These are phyloP conservation scores for Phytophthora melonis DNA, from an alignment of 352 stramenopile species.

Conservation along the genomic window DNA sequence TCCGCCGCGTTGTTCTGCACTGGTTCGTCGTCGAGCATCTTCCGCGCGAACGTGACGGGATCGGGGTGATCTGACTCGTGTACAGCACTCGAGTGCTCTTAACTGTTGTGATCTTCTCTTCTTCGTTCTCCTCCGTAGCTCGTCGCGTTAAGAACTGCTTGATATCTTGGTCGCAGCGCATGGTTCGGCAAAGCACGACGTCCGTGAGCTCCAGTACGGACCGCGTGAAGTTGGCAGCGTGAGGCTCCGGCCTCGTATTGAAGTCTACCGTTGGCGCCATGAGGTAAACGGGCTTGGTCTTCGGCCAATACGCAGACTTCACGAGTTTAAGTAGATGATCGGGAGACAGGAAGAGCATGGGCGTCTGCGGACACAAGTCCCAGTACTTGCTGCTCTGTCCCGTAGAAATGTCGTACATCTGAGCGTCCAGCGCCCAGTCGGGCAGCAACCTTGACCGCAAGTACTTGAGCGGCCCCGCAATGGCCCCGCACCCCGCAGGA, in stretches of 20 bases:
- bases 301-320: constrained; percentile 34
- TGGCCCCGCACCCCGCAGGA: constrained; percentile 55
- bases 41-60: constrained; percentile 25
- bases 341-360: constrained; percentile 58
- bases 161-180: constrained; percentile 38
- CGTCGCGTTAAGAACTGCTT: constrained; percentile 32
- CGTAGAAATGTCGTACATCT: constrained; percentile 30
- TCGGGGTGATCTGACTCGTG: constrained; percentile 57
- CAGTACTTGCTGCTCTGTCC: constrained; percentile 43
- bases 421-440: constrained; percentile 31
- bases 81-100: constrained; percentile 51
- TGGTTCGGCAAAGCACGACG: constrained; percentile 35
- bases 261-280: constrained; percentile 41
- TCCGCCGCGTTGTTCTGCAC: constrained; percentile 33
- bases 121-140: not conserved
- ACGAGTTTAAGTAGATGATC: constrained; percentile 31
- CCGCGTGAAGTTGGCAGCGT: constrained; percentile 23
- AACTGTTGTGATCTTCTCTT: not conserved
- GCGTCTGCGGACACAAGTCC: constrained; percentile 53
- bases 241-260: not conserved
- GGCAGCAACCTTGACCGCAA: constrained; percentile 43
- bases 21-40: constrained; percentile 10
- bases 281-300: constrained; percentile 55
- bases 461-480: constrained; percentile 45
- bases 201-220: constrained; percentile 35